Evolutionary conservation across 257 asterid genomes (phyloP).

Genomic region (Thymus mandschuricus): DNA sequence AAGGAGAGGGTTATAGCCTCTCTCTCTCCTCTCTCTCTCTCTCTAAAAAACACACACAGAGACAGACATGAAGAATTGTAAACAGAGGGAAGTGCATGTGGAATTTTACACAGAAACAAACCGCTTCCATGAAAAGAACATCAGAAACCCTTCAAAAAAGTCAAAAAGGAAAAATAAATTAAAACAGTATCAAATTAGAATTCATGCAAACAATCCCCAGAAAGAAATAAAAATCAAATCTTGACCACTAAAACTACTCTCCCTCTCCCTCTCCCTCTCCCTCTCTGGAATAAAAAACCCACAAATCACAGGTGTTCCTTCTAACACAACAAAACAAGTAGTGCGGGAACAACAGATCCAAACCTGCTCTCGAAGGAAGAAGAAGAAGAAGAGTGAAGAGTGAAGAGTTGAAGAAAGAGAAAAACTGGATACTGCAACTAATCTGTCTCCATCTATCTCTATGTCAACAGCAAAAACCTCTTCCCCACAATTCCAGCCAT

Average conservation of each 20-base stretch:
- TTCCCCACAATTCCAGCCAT: conserved; percentile 17
- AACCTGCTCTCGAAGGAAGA: conserved; percentile 30
- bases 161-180: not conserved
- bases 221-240: not conserved
- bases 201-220: conserved; percentile 33
- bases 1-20: conserved; percentile 30
- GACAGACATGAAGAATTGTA: not conserved
- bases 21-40: too few species aligned
- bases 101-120: conserved; percentile 5
- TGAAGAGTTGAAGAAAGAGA: conserved; percentile 12
- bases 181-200: not conserved
- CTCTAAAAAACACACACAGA: not conserved
- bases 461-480: conserved; percentile 27
- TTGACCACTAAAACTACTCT: not conserved
- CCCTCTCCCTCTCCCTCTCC: too few species aligned
- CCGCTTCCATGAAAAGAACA: conserved; percentile 7
- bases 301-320: not conserved
- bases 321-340: conserved; percentile 14
- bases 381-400: too few species aligned
- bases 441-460: conserved; percentile 27
- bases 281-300: not conserved
- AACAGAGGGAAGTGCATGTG: not conserved
- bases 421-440: conserved; percentile 20
- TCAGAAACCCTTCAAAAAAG: not conserved
- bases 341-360: conserved; percentile 35